Conservation (phyloP, 768 basidiomycete species). For the Suillus clintonianus region DNA sequence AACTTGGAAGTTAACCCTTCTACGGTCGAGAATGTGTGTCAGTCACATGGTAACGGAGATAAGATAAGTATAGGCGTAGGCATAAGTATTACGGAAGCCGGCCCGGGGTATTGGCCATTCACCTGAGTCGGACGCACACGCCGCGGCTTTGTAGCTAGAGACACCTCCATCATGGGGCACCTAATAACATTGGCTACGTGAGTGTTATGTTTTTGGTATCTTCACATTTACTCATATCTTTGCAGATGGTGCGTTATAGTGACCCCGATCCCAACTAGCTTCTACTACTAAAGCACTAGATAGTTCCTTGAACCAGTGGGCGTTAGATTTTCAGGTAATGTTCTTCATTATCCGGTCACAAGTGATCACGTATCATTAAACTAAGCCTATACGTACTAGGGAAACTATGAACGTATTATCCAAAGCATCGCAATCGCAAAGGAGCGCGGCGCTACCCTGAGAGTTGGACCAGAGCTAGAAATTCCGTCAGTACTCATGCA, state of each 20-base stretch:
- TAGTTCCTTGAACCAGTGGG: conserved; percentile 97
- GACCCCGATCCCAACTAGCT: background rate
- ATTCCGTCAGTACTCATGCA: conserved; percentile 65
- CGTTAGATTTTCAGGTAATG: conserved; percentile 87
- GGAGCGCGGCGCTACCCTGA: conserved; percentile 79
- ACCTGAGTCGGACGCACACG: background rate
- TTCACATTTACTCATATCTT: conserved; percentile 1
- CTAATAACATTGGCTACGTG: conserved; percentile 89
- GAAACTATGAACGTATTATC: conserved; percentile 90
- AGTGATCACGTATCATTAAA: background rate
- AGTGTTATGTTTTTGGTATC: conserved; percentile 24
- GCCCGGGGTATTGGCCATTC: background rate
- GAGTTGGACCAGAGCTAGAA: conserved; percentile 97
- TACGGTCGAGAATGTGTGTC: background rate
- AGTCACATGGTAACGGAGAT: conserved; percentile 7
- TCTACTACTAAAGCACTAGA: background rate
- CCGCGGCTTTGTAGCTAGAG: background rate
- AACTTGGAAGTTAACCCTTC: no score
- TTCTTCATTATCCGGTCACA: background rate
- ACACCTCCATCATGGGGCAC: conserved; percentile 61
- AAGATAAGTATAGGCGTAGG: no score
- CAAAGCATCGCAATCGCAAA: conserved; percentile 89
- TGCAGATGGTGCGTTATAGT: conserved; percentile 25
- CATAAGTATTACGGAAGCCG: background rate
- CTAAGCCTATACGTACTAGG: conserved; percentile 44